Base-by-base conservation (phyloP, 257 asterid genomes). In the Paulownia fortunei region DNA sequence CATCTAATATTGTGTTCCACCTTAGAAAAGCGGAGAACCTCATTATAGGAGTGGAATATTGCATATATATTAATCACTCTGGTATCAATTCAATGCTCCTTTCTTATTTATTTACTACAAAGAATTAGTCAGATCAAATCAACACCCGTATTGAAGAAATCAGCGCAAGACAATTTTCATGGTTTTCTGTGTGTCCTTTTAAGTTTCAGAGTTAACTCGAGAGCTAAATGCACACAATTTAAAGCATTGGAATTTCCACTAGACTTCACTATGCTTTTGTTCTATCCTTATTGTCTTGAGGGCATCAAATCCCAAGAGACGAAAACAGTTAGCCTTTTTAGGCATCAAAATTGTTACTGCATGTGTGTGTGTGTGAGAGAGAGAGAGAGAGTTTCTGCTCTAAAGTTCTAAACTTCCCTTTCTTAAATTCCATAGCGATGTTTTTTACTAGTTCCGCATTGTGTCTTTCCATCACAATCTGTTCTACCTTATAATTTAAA, bases 401-500 rank as follows among this genome's bases (percentile, higher is more conserved):
- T n/a, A n/a, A n/a, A n/a, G 18, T 6, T 19, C 58, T 42, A 61
- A 15, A 10, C 8, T 16, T 11, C 18, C 26, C n/a, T 24, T 8
- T 62, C 61, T 26, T 51, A 15, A 74, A 60, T 30, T 52, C 49
- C 30, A 36, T 46, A 47, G 60, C 72, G 30, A 46, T 62, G 46
- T 27, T 46, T 4, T 18, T 52, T 19, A 19, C 79, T 30, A 63
- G 27, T 39, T 64, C 54, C 18, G 6, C 62, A 68, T 75, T 30
- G 30, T 64, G 60, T 52, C 39, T 47, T 70, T 64, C 30, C 55
- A 26, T 41, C 72, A 75, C 37, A 75, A 62, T 34, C 54, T 23
- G 13, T 15, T 46, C 44, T 49, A 46, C 11, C 5, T 32, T 18
- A 11, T 6, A 21, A 23, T 56, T 56, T 9, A 21, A 47, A 59